Evolutionary conservation across 2,329 filamentous ascomycete species (phyloP), one percentile per base, ranked within the genome.

Genomic region (Monosporascus ibericus): DNA sequence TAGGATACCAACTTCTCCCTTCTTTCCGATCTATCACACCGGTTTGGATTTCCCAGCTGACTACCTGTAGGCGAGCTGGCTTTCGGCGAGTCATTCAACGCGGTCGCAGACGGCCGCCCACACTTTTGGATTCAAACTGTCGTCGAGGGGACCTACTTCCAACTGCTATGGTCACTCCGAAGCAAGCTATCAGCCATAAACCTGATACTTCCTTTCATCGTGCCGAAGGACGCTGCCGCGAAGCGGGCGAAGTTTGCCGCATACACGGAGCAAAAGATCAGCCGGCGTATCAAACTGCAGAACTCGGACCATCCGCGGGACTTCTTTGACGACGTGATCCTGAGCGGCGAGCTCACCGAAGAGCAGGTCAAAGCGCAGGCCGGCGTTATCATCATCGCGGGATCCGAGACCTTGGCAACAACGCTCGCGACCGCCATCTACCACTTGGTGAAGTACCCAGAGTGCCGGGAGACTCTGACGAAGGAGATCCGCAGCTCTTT

Each of bases 11-110:
- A 8, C 40, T 18, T 42, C 40, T 34, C 44, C 38, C 22, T 68
- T 87, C 96, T 75, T 95, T 95, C 79, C 82, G 90, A 20, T 3
- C 14, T 20, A 8, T 17, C 36, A n/a, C 9, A 20, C 11, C 14
- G 46, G 18, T 44, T 22, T n/a, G n/a, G 49, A 36, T 17, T 36
- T 36, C 9, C 17, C 22, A n/a, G 27, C 40, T 44, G 6, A 53
- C 48, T 37, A 22, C 40, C 2, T 6, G 11, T 25, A 65, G 64
- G 63, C 2, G 60, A 63, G 42, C 50, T 65, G 8, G 61, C 60
- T 1, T 65, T 65, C 25, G 56, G 62, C 3, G 60, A 65, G 22
- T 62, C 61, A 8, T 63, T 65, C 49, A 50, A 58, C 20, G 58
- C 62, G 3, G 55, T 65, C 18, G 53, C 59, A 8, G 49, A 49